phyloP scores from a whole-genome alignment of 2,329 filamentous ascomycete genomes.

The Pseudogymnoascus sp. region DNA sequence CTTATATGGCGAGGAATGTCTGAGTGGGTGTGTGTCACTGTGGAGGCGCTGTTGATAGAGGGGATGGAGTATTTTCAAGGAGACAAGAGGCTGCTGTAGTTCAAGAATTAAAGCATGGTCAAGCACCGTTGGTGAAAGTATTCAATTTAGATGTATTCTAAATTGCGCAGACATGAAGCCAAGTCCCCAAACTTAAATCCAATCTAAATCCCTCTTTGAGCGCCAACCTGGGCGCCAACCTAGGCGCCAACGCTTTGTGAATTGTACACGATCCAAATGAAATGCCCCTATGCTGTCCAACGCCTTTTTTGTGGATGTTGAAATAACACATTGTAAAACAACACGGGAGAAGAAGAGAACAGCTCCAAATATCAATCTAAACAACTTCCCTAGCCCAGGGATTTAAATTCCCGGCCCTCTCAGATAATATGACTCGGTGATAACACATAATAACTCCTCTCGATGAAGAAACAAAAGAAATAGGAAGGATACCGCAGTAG shows the following conservation, averaged over 20 bases:
- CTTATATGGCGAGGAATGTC: conserved; percentile 9
- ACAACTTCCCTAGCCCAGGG: neutral
- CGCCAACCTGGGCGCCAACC: neutral
- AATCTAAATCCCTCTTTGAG: neutral
- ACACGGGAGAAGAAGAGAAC: neutral
- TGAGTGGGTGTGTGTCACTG: neutral
- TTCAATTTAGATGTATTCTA: neutral
- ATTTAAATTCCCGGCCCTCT: neutral
- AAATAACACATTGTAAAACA: neutral
- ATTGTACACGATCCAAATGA: neutral
- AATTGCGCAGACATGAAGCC: neutral
- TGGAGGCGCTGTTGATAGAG: neutral
- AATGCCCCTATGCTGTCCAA: neutral
- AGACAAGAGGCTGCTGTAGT: no score
- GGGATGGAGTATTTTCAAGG: neutral
- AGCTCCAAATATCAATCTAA: neutral
- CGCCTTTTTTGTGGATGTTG: neutral
- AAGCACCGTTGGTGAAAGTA: neutral
- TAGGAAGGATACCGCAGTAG: no score
- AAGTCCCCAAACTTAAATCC: neutral
- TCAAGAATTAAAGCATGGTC: neutral
- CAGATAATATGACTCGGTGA: neutral
- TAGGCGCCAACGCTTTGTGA: neutral
- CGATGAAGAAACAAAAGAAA: no score
- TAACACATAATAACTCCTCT: neutral